Evolutionary conservation across 2,329 filamentous ascomycete genomes (phyloP), one percentile per base, ranked within the genome.

Genomic region (Knufia petricola): DNA sequence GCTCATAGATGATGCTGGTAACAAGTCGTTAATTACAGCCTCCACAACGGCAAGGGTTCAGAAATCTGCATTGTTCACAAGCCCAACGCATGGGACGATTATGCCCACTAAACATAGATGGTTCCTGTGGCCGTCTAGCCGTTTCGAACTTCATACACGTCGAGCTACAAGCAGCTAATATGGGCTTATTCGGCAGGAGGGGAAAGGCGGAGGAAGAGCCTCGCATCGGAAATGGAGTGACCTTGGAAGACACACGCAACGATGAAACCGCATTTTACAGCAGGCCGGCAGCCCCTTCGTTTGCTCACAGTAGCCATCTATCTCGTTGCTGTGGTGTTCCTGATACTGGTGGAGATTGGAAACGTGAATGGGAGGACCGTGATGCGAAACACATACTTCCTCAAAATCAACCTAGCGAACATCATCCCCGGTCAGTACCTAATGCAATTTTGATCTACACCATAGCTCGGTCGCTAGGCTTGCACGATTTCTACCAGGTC

Each of bases 401-500:
- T 94, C 66, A 84, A 82, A 59, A 78, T 95, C 59, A 78, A 94
- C 66, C 76, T 95, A 43, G 78, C 85, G 58, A 77, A 94, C 60
- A 84, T 95, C 62, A 82, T 95, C 49, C 84, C 85, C 0, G 71
- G 79, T 26, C 79, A 77, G 77, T 86, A 13, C 82, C 84, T 34
- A 84, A 88, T 62, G 79, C 81, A 8, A 69, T 75, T 20, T 74
- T 95, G 38, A 84, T 94, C 66, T 94, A 94, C 70, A 87, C 82
- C 39, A 88, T 95, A 56, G 87, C 88, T 3, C 82, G 85, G 44
- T 86, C 84, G 19, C 73, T 95, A 46, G 90, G 89, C 24, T 74
- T 95, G 42, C 87, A 94, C 64, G 90, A 95, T 66, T 95, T 94
- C 68, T 95, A 95, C 66, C 85, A 88, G 59, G 85, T 94, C 23